These are phyloP conservation scores for Jacaranda mimosifolia DNA, from an alignment of 257 asterid genomes.

Conservation along the genomic window DNA sequence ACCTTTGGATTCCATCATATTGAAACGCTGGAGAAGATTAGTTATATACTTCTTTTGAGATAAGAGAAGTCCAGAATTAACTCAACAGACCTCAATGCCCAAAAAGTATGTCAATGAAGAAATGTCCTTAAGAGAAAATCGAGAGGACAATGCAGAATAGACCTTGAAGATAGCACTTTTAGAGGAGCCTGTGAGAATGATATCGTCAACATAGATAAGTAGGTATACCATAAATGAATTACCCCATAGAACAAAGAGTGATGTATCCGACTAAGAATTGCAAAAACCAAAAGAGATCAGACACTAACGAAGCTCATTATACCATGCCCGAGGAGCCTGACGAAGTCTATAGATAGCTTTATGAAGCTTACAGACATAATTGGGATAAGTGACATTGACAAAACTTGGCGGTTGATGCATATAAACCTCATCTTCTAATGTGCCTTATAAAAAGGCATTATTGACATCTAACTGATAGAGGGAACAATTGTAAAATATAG, in stretches of 20 bases:
- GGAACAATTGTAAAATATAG: neutral
- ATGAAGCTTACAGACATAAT: neutral
- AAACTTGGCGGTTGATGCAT: constrained; percentile 7
- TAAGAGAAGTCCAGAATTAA: too few species aligned
- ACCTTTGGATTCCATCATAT: too few species aligned
- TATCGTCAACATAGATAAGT: too few species aligned
- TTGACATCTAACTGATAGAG: neutral
- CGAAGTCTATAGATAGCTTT: constrained; percentile 5
- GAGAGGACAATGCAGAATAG: too few species aligned
- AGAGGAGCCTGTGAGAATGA: too few species aligned
- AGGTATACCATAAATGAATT: too few species aligned
- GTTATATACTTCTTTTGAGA: too few species aligned
- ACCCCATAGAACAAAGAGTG: neutral
- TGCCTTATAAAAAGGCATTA: neutral
- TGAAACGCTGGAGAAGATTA: too few species aligned
- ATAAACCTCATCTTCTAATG: neutral
- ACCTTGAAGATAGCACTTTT: too few species aligned
- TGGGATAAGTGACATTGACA: neutral
- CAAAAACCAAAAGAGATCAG: neutral
- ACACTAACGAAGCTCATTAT: neutral
- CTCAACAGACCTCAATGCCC: too few species aligned
- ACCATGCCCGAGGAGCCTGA: neutral
- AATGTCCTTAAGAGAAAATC: too few species aligned
- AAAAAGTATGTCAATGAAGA: too few species aligned
- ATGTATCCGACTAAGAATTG: neutral